Conservation (phyloP, 108 stramenopile genomes). For the Thalassiosira profunda region DNA sequence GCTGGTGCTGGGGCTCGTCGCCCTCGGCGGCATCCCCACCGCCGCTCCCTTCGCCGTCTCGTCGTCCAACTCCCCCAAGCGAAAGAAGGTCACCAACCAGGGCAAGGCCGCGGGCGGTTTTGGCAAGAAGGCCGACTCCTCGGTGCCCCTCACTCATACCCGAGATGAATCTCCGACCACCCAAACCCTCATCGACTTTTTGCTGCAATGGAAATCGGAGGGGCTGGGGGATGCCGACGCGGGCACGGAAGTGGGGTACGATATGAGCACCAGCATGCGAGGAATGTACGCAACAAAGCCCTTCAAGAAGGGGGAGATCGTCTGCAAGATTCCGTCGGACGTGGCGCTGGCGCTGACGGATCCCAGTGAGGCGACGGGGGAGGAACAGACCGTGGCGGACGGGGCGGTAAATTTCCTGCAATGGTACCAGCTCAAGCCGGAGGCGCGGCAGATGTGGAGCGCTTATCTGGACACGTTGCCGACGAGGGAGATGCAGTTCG, state of each 20-base stretch:
- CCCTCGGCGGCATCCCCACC: neutral
- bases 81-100: constrained; percentile 22
- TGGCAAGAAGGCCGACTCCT: constrained; percentile 9
- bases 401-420: constrained; percentile 35
- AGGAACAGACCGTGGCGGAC: constrained; percentile 49
- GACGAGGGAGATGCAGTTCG: constrained; percentile 37
- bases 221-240: constrained; percentile 33
- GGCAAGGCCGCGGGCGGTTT: constrained; percentile 28
- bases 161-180: constrained; percentile 47
- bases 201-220: constrained; percentile 54
- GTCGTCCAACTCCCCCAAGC: constrained; percentile 23
- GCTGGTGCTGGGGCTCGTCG: neutral
- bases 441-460: constrained; percentile 16
- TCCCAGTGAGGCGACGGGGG: constrained; percentile 40
- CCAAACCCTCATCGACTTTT: constrained; percentile 49
- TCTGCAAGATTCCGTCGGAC: constrained; percentile 72
- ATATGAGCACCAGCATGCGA: constrained; percentile 39
- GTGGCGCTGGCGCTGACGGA: constrained; percentile 68
- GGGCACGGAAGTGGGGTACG: constrained; percentile 54
- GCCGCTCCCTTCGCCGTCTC: constrained; percentile 18
- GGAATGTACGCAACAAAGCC: constrained; percentile 63
- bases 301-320: constrained; percentile 56
- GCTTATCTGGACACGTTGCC: constrained; percentile 13
- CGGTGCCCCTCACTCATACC: constrained; percentile 35
- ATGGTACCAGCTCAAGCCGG: constrained; percentile 12